phyloP scores from a whole-genome alignment of 805 yeast species.

The Yamadazyma insecticola region DNA sequence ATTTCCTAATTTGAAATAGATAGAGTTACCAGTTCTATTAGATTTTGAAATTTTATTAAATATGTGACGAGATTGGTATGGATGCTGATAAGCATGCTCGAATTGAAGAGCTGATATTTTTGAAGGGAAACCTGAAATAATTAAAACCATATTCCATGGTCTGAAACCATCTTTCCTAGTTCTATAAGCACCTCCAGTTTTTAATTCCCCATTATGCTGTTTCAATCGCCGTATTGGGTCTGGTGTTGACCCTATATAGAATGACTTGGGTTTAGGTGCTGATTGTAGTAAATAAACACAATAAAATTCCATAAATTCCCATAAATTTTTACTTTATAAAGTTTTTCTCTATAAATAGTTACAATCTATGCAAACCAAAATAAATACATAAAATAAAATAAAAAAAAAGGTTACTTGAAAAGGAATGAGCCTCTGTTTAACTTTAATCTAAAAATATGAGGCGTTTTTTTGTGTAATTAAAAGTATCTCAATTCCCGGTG shows the following conservation, averaged over 20 bases:
- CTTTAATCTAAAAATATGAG: too few species aligned
- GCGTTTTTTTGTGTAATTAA: too few species aligned
- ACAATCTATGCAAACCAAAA: too few species aligned
- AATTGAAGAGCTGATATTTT: constrained; percentile 67
- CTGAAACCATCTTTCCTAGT: constrained; percentile 55
- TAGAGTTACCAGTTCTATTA: constrained; percentile 26
- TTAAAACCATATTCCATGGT: constrained; percentile 69
- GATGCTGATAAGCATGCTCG: constrained; percentile 84
- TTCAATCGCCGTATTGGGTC: constrained; percentile 62
- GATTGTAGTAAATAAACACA: constrained; percentile 71
- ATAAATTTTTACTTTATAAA: not conserved
- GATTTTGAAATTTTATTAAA: constrained; percentile 36
- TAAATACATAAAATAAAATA: too few species aligned
- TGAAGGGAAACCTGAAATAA: constrained; percentile 70
- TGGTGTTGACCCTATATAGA: constrained; percentile 81
- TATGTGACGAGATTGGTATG: constrained; percentile 61
- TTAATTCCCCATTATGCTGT: constrained; percentile 73
- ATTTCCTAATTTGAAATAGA: constrained; percentile 47
- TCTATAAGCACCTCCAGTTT: constrained; percentile 62
- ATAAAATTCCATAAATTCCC: constrained; percentile 42
- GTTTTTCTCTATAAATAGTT: too few species aligned
- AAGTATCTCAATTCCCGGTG: too few species aligned
- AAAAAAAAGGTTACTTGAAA: too few species aligned
- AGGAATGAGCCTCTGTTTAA: too few species aligned
- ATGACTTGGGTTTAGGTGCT: constrained; percentile 48